Base-by-base conservation (phyloP, 306 rosid species). In the Luffa aegyptiaca region DNA sequence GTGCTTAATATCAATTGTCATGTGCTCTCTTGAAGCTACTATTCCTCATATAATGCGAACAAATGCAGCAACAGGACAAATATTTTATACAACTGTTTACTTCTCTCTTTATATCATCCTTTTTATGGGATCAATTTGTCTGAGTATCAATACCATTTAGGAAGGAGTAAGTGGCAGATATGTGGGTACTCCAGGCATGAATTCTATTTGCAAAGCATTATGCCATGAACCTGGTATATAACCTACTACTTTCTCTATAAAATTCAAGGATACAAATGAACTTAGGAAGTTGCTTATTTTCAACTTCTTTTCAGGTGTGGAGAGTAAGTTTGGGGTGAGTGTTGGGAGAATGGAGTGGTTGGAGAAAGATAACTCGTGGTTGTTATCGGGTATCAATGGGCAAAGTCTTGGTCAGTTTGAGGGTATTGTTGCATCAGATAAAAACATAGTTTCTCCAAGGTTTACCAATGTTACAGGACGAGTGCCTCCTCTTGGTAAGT, bases 101-200 rank as follows among this genome's bases (percentile, higher is more conserved):
- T 42, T 18, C 17, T 31, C 42, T 39, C 61, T 39, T 81, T 61
- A 77, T 42, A 72, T 20, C 65, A 80, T 78, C 70, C 42, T 31
- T 55, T 64, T 64, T 61, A 41, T 73, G 77, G 44, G 18, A 62
- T 71, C 76, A 31, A 41, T 70, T 76, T 85, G 52, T 83, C 89
- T 89, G 81, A 86, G 86, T 81, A 75, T 59, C 79, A 76, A 59
- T 57, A 81, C 81, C 84, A 53, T 86, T 76, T 84, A 92, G 98
- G 98, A 90, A 83, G 90, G 87, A 80, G 68, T 46, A 66, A 82
- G 83, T 85, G 87, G 85, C 88, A 85, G 89, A 85, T 94, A 83
- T 83, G 97, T 92, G 88, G 98, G 98, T 84, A 87, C 87, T 70
- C 98, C 98, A 3, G 97, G 97, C 85, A 95, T 95, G 98, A 95